A percentile compares a stretch with the other conserved stretches of the same genome.
These are phyloP conservation scores for Linnemannia elongata DNA, from an alignment of 192 early-diverging fungal species.

Conservation along the genomic window DNA sequence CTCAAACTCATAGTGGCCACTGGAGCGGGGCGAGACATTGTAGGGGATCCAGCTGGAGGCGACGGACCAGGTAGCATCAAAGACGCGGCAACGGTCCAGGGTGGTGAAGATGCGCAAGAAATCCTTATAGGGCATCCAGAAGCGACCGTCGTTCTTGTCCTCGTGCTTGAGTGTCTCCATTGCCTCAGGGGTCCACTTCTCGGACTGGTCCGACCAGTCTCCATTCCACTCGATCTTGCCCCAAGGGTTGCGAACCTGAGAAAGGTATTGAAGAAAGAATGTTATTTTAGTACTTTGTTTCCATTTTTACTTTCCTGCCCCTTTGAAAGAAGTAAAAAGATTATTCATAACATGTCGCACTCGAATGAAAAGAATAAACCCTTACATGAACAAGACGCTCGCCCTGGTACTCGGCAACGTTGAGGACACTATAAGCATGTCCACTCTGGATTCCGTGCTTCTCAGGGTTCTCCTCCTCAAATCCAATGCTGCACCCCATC, in stretches of 20 bases:
- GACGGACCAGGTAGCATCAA: slow-evolving; percentile 51
- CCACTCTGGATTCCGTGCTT: slow-evolving; percentile 52
- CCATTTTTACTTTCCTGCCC: not conserved
- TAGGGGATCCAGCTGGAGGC: slow-evolving; percentile 57
- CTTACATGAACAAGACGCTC: slow-evolving; percentile 54
- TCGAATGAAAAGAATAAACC: not conserved
- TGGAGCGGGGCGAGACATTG: slow-evolving; percentile 52
- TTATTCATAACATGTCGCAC: not conserved
- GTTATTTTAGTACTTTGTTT: not conserved
- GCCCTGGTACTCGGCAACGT: slow-evolving; percentile 60
- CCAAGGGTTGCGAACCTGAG: slow-evolving; percentile 65
- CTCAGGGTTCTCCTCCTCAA: slow-evolving; percentile 33
- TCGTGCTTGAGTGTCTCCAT: slow-evolving; percentile 37
- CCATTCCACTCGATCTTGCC: slow-evolving; percentile 68
- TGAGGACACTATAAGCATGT: slow-evolving; percentile 67
- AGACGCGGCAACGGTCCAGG: slow-evolving; percentile 46
- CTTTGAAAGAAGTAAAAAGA: not conserved
- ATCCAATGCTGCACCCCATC: slow-evolving; percentile 57
- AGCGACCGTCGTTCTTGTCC: slow-evolving; percentile 52
- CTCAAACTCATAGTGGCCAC: slow-evolving; percentile 42
- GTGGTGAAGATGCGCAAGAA: slow-evolving; percentile 49
- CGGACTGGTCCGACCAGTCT: slow-evolving; percentile 54
- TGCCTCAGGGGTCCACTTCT: slow-evolving; percentile 55
- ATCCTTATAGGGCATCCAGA: slow-evolving; percentile 59
- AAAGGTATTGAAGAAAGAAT: not conserved